Evolutionary conservation across 352 stramenopile genomes (phyloP), one percentile per base, ranked within the genome.

Genomic region (Plasmopara muralis): DNA sequence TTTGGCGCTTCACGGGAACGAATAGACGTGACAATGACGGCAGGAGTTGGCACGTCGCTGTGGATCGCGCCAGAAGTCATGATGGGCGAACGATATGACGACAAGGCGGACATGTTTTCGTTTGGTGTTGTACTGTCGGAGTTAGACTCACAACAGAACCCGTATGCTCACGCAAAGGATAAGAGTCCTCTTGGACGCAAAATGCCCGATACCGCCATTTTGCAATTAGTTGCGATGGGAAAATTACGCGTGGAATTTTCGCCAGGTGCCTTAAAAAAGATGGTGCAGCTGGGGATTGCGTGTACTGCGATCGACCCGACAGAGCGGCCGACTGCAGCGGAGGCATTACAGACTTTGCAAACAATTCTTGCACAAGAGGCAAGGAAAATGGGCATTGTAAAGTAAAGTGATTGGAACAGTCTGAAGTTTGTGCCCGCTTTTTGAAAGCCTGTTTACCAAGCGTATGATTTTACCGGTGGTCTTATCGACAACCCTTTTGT

Each of bases 21-120:
- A 5, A 53, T 65, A 2, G 67, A 80, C 35, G 44, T 47, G 12
- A 70, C 64, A 9, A 72, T 77, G 64, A 80, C 69, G 5, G 66
- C 66, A 39, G 69, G 69, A 16, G 66, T 78, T 14, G 69, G 68
- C 15, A 77, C 68, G 34, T 68, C 57, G 29, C 50, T 72, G 16
- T 75, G 66, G 66, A 75, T 75, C 16, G 66, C 66, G 6, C 63
- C 68, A 0, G 68, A 77, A 41, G 68, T 77, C 9, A 73, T 73
- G 60, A 72, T 74, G 64, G 65, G 68, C 9, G 61, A 72, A 51
- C 43, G 53, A 31, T 77, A 77, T 25, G 58, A 74, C 44, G 68
- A 74, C 20, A 77, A 74, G 44, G 65, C 68, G 6, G 68, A 77
- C 42, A 70, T 77, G 37, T 77, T 72, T 42, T 77, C 68, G 15